Evolutionary conservation across 805 yeast genomes (phyloP), one percentile per base, ranked within the genome.

Genomic region (Schwanniomyces sp.): DNA sequence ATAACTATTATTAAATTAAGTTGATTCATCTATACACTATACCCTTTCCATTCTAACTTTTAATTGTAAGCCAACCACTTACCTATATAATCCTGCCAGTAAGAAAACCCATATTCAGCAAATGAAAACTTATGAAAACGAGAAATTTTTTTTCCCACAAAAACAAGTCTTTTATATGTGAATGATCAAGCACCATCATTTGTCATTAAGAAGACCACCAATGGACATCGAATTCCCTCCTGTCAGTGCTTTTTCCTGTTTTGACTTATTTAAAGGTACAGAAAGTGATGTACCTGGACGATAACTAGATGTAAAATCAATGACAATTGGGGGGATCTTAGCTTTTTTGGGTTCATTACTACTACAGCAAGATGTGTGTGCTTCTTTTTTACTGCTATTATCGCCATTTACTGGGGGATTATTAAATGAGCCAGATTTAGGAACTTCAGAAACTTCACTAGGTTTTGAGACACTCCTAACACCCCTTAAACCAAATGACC

Each of bases 141-240:
- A 21, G 24, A 21, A 21, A 21, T 21, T 21, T 21, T 21, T 21
- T 21, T 21, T 21, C 24, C 24, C 24, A 21, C 24, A 21, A 21
- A 21, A 21, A 21, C 24, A 21, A 21, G 5, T 3, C 24, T 21
- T 21, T 21, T 21, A 21, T 21, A 21, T 21, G 24, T 21, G 3
- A 5, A 21, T 21, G 21, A 16, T 7, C 7, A 14, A 32, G 9
- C 17, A 37, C 14, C 18, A 28, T 44, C 30, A 44, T 29, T 44
- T 41, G 10, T 48, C 67, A 49, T 73, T 73, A 37, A 73, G 63
- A 36, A 72, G 51, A 5, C 76, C 75, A 5, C 73, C 73, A 32
- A 73, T 71, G 11, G 78, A 72, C 58, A 69, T 62, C 11, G 36
- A 14, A 7, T 32, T 17, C 10, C 36, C 21, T 16, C 36, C 36